phyloP scores from a whole-genome alignment of 768 basidiomycete species.

The Tylopilus balloui region DNA sequence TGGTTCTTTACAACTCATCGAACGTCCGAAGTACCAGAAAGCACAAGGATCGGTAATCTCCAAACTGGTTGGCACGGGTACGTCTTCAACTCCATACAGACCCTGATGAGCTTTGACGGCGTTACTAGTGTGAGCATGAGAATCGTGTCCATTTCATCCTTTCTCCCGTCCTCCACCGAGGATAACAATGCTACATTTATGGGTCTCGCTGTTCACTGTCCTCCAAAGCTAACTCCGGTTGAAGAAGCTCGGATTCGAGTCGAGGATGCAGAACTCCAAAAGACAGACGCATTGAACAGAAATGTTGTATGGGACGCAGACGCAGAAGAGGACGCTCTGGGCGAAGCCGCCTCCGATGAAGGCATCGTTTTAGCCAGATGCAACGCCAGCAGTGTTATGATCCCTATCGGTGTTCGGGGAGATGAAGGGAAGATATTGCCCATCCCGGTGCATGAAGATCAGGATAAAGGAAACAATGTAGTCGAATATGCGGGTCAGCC shows the following conservation, averaged over 20 bases:
- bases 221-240: conserved; percentile 47
- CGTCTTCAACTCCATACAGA: not conserved
- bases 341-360: conserved; percentile 41
- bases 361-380: conserved; percentile 26
- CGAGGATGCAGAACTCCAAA: conserved; percentile 56
- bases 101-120: not conserved
- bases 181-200: conserved; percentile 54
- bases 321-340: conserved; percentile 54
- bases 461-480: conserved; percentile 1
- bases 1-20: conserved; percentile 83
- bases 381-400: conserved; percentile 15
- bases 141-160: conserved; percentile 68
- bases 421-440: conserved; percentile 53
- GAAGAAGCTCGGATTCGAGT: conserved; percentile 52
- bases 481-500: conserved; percentile 46
- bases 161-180: conserved; percentile 60
- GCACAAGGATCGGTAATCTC: conserved; percentile 61
- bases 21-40: conserved; percentile 68
- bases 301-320: conserved; percentile 64
- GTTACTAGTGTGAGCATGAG: conserved; percentile 58
- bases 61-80: conserved; percentile 74
- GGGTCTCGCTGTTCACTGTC: conserved; percentile 38
- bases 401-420: conserved; percentile 56
- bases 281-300: conserved; percentile 55
- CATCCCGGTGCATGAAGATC: conserved; percentile 26